phyloP scores from a whole-genome alignment of 225 moss, liverwort and hornwort species.

The Straminergon stramineum region DNA sequence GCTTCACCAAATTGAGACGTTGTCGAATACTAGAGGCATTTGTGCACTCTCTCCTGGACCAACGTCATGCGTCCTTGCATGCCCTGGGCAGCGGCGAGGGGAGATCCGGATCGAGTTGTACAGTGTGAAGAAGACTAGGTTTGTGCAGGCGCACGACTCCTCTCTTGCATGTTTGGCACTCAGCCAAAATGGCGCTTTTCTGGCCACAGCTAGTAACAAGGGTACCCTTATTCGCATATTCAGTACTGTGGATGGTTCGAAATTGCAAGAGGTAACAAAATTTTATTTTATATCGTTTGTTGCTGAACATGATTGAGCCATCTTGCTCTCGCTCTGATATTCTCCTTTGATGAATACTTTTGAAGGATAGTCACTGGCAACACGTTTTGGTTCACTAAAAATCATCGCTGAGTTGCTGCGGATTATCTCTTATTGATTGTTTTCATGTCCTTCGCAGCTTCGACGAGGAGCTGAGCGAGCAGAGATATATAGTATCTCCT shows the following conservation, averaged over 20 bases:
- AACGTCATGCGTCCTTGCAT: conserved; percentile 62
- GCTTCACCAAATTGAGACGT: conserved; percentile 71
- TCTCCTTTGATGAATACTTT: not conserved
- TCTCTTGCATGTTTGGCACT: conserved; percentile 71
- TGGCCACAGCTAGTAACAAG: conserved; percentile 78
- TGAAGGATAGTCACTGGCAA: not conserved
- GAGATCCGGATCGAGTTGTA: conserved; percentile 72
- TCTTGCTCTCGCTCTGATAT: not conserved
- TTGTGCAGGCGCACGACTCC: conserved; percentile 71
- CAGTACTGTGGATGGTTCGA: conserved; percentile 61
- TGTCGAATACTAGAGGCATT: conserved; percentile 60
- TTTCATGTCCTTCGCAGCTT: conserved; percentile 33
- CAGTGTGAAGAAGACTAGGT: conserved; percentile 58
- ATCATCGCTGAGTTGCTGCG: not conserved
- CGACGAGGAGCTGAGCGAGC: conserved; percentile 86
- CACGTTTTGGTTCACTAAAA: not conserved
- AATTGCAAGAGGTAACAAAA: conserved; percentile 66
- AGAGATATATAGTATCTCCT: conserved; percentile 68
- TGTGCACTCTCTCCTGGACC: conserved; percentile 62
- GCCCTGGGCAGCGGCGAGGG: conserved; percentile 69
- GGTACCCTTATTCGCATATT: conserved; percentile 80
- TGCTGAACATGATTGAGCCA: not conserved
- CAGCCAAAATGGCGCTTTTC: conserved; percentile 44
- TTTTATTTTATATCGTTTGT: not conserved
- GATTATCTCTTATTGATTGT: not conserved